Percentiles rank a stretch among this genome's conserved stretches.
Evolutionary conservation across 257 asterid genomes (phyloP).

Genomic region (Solanum peruvianum): DNA sequence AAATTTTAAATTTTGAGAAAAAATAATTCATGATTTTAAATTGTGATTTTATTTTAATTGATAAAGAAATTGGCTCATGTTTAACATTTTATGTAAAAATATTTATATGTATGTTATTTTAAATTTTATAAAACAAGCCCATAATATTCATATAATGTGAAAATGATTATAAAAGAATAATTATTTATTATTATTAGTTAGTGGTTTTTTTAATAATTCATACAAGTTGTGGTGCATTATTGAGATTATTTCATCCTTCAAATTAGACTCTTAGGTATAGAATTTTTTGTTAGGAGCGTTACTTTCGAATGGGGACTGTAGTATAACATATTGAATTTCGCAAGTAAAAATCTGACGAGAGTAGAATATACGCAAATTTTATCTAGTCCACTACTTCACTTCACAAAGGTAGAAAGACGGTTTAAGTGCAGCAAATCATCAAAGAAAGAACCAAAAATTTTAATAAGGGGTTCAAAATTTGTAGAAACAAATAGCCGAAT

Average conservation of each 20-base stretch:
- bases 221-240: neutral
- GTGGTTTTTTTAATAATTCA: neutral
- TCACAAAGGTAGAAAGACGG: no score
- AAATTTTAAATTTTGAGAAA: no score
- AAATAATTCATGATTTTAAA: no score
- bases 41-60: no score
- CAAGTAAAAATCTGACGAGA: neutral
- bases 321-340: fast-evolving
- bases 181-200: no score
- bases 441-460: fast-evolving
- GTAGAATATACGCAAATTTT: no score
- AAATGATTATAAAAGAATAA: neutral
- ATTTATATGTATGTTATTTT: no score
- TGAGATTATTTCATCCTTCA: fast-evolving
- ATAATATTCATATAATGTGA: no score
- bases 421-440: neutral
- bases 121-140: no score
- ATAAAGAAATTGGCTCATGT: neutral
- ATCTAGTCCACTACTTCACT: neutral
- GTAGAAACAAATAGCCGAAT: no score
- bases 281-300: fast-evolving
- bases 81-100: no score
- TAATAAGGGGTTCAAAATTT: fast-evolving
- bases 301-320: fast-evolving
- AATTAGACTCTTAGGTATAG: no score